Base-by-base conservation (phyloP, 78 protist genomes). In the Neovahlkampfia damariscottae region DNA sequence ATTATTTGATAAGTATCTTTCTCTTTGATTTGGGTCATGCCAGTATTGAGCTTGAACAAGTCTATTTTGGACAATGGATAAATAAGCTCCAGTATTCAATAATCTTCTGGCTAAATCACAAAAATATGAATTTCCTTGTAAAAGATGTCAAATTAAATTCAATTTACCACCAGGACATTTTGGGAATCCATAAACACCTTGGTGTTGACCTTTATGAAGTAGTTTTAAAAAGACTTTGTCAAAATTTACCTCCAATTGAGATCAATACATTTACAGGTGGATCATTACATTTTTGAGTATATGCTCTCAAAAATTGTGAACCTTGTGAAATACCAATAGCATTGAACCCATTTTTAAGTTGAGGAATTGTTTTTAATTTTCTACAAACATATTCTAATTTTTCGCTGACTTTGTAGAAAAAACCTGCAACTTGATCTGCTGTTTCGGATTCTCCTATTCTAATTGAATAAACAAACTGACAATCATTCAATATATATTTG, bases 241-340 rank as follows among this genome's bases (percentile, higher is more conserved):
- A n/a, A n/a, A n/a, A n/a, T n/a, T n/a, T n/a, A n/a, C n/a, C n/a
- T n/a, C n/a, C n/a, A n/a, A n/a, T n/a, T n/a, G n/a, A n/a, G n/a
- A n/a, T n/a, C n/a, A n/a, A n/a, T n/a, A n/a, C n/a, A n/a, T n/a
- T n/a, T n/a, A n/a, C n/a, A n/a, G n/a, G n/a, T n/a, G n/a, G n/a
- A n/a, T n/a, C n/a, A n/a, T n/a, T n/a, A 50, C 62, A 50, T 19
- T 19, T 50, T 19, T 50, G 62, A 19, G 19, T 19, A n/a, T n/a
- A 19, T n/a, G 62, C 62, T n/a, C 62, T 19, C 19, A 50, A 19
- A 19, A 50, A 50, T 50, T 50, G 62, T n/a, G 34, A n/a, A 50
- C 62, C 62, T 50, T 50, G 62, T n/a, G 62, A 50, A 50, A 50
- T n/a, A n/a, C 62, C 62, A n/a, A 50, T 50, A 19, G 62, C 62